These are phyloP conservation scores for Paxillus involutus DNA, from an alignment of 768 basidiomycete species.

Conservation along the genomic window DNA sequence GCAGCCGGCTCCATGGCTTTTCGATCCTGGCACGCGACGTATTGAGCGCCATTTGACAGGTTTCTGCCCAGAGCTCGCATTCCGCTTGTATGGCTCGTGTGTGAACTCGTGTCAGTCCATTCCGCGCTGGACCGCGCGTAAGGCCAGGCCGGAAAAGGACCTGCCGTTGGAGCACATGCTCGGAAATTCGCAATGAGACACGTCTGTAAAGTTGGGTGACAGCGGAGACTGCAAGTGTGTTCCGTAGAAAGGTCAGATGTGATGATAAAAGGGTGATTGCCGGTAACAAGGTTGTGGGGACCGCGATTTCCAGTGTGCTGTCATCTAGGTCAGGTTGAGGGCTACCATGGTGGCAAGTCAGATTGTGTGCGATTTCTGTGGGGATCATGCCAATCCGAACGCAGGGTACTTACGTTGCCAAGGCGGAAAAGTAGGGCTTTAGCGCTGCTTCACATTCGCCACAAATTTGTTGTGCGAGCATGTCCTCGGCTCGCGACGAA, in stretches of 20 bases:
- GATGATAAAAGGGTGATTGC: conserved; percentile 81
- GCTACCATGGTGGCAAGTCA: conserved; percentile 9
- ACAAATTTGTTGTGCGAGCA: conserved; percentile 81
- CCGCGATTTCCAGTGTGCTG: conserved; percentile 35
- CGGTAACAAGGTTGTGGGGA: conserved; percentile 71
- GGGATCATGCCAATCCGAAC: not conserved
- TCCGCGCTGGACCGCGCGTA: conserved; percentile 31
- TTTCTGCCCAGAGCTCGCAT: conserved; percentile 81
- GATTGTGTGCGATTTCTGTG: not conserved
- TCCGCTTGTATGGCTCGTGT: conserved; percentile 68
- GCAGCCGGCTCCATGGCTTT: conserved; percentile 72
- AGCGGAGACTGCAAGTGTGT: conserved; percentile 56
- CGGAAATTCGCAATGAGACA: conserved; percentile 65
- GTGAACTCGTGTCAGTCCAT: conserved; percentile 37
- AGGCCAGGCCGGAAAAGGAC: conserved; percentile 78
- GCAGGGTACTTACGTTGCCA: conserved; percentile 37
- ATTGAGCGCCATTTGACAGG: conserved; percentile 61
- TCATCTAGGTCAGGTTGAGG: conserved; percentile 11
- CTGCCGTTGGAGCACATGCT: conserved; percentile 81
- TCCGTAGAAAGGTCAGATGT: conserved; percentile 67
- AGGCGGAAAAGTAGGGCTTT: conserved; percentile 66
- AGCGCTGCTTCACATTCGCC: conserved; percentile 78
- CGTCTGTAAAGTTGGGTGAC: conserved; percentile 72
- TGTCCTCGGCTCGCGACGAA: conserved; percentile 74
- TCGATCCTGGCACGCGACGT: conserved; percentile 53